Base-by-base conservation (phyloP, 257 asterid species). In the Solanum dulcamara region DNA sequence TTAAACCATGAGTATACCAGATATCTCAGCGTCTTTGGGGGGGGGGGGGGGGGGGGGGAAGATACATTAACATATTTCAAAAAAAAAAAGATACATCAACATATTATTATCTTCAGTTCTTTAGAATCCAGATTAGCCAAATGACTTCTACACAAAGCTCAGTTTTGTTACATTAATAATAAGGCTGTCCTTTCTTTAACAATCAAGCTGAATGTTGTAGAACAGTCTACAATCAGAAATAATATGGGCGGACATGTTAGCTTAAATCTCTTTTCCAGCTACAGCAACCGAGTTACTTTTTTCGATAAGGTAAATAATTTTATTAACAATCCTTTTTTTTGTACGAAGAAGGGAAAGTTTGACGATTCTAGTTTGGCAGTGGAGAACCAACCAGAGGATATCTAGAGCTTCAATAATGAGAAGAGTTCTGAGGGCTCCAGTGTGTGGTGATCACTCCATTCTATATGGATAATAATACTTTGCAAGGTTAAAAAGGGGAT, bases 1-100 rank as follows among this genome's bases (percentile, higher is more conserved):
- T 72, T 80, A 79, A 86, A 60, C 89, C 86, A 87, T 62, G 37
- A 86, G 40, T 28, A 50, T n/a, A 74, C 87, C 80, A 87, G 92
- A 75, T 75, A 75, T 35, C 10, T 75, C 81, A 26, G 18, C 60
- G 14, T 68, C 75, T 87, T 57, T 0, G 4, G 15, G 12, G 28
- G 64, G 64, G 66, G 40, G 40, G 40, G 40, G 40, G 40, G 40
- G 40, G 40, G 2, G 38, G 38, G 3, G 30, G 30, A 11, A 85
- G 48, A 50, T 70, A 87, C 20, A 14, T 24, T 24, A 24, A 74
- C 60, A 75, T 44, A 75, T 75, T 46, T 33, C 28, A 66, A 15
- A 15, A 15, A 28, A 66, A 37, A 38, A 13, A 51, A 86, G 42
- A 66, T 80, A 87, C 24, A 42, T 12, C 26, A 26, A 44, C 64